Percentiles rank a stretch among this genome's conserved stretches.
phyloP scores from a whole-genome alignment of 768 basidiomycete species.

The Calvatia gigantea region DNA sequence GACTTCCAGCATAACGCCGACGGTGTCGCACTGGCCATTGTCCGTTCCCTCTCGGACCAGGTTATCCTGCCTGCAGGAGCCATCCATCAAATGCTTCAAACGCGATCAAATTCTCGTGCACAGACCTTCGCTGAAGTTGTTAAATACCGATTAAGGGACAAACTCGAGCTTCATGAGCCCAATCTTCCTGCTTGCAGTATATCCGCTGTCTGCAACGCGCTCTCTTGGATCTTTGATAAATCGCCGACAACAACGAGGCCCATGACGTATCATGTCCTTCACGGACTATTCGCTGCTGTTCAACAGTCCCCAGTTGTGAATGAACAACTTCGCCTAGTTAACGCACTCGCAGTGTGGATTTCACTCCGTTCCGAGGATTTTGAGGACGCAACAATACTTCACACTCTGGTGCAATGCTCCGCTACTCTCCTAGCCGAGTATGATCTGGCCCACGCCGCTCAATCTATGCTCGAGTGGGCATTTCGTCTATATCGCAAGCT shows the following conservation, averaged over 20 bases:
- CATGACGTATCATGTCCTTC: conserved; percentile 74
- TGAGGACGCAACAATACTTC: conserved; percentile 55
- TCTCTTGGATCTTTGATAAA: conserved; percentile 55
- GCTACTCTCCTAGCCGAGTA: conserved; percentile 60
- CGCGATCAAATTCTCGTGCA: conserved; percentile 13
- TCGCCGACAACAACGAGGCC: conserved; percentile 44
- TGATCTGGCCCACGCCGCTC: conserved; percentile 65
- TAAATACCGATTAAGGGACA: conserved; percentile 44
- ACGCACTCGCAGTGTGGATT: conserved; percentile 72
- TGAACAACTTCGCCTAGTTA: conserved; percentile 75
- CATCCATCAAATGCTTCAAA: conserved; percentile 44
- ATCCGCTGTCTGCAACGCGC: conserved; percentile 44
- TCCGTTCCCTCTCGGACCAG: conserved; percentile 66
- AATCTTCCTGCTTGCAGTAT: conserved; percentile 61
- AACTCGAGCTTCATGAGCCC: conserved; percentile 55
- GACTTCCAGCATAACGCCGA: conserved; percentile 41
- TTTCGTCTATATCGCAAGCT: conserved; percentile 47
- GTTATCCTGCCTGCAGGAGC: conserved; percentile 51
- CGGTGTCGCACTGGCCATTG: conserved; percentile 51
- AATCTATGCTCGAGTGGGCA: conserved; percentile 79
- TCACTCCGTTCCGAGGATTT: conserved; percentile 57
- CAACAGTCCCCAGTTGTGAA: conserved; percentile 71
- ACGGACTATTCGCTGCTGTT: conserved; percentile 65
- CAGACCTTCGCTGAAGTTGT: conserved; percentile 49
- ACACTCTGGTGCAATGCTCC: conserved; percentile 65